phyloP scores from a whole-genome alignment of 106 monocot genomes.

The Dendrobium officinale region DNA sequence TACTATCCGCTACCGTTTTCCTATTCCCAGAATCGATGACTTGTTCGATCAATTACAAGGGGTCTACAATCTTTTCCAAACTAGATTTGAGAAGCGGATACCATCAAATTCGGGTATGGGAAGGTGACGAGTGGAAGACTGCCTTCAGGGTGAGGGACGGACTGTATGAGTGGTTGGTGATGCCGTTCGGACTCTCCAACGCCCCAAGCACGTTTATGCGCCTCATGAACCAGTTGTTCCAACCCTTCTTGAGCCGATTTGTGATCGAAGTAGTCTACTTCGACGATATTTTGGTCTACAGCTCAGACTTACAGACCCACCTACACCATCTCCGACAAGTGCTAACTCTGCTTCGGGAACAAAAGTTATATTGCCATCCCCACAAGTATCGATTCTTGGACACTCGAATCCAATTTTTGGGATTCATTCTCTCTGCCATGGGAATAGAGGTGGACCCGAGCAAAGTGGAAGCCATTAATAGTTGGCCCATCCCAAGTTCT shows the following conservation, averaged over 20 bases:
- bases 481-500: neutral
- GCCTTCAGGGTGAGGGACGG: neutral
- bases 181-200: neutral
- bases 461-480: neutral
- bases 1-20: neutral
- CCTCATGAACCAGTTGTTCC: neutral
- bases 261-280: neutral
- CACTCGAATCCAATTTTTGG: neutral
- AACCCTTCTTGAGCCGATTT: neutral
- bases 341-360: neutral
- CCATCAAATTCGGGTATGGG: neutral
- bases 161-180: neutral
- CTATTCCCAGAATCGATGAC: neutral
- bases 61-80: neutral
- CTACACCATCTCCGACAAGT: neutral
- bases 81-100: too few species aligned
- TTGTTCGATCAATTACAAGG: neutral
- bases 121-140: neutral
- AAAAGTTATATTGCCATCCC: neutral
- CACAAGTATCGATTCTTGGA: neutral
- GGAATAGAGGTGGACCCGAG: neutral
- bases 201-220: neutral
- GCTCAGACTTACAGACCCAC: neutral
- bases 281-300: constrained; percentile 8
- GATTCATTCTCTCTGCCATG: neutral